Evolutionary conservation across 1,139 yeast species (phyloP), one percentile per base, ranked within the genome.

Genomic region (Spathaspora sp.): DNA sequence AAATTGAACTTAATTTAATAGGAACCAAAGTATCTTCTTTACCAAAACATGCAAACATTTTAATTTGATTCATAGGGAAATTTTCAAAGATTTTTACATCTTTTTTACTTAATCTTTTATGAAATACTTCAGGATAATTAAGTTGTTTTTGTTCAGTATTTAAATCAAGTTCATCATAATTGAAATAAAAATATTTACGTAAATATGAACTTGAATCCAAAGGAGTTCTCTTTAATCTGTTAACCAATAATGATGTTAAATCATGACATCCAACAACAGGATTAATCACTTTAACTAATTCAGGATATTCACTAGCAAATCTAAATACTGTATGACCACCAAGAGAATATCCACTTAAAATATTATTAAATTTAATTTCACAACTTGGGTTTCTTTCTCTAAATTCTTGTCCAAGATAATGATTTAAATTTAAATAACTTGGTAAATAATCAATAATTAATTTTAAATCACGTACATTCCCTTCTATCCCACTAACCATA

Each of bases 311-410:
- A 38, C 56, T 57, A 5, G 76, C 81, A 44, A 74, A 72, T 44
- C 84, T 63, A 61, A 81, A 78, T 23, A 76, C 67, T 9, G 76
- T 65, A 59, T 84, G 87, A 0, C 81, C 89, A 1, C 89, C 89
- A 51, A 82, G 66, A 0, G 88, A 82, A 43, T 72, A 72, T 2
- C 89, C 89, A 27, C 75, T 58, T 23, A 80, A 60, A 26, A 75
- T 65, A 54, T 73, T 74, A 42, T 58, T 56, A 50, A 60, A 66
- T 23, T 51, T 47, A 44, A 70, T 54, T 33, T 52, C 47, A 17
- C 41, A 33, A 26, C 46, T 42, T 4, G 61, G 55, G 10, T 63
- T 58, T 27, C 51, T 50, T 13, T 49, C 52, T 38, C 56, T 56
- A 39, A 60, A 58, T 24, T 58, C 54, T 27, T 59, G 58, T 1